These are phyloP conservation scores for Cephalotrichum gorgonifer DNA, from an alignment of 2,329 filamentous ascomycete species.

Conservation along the genomic window DNA sequence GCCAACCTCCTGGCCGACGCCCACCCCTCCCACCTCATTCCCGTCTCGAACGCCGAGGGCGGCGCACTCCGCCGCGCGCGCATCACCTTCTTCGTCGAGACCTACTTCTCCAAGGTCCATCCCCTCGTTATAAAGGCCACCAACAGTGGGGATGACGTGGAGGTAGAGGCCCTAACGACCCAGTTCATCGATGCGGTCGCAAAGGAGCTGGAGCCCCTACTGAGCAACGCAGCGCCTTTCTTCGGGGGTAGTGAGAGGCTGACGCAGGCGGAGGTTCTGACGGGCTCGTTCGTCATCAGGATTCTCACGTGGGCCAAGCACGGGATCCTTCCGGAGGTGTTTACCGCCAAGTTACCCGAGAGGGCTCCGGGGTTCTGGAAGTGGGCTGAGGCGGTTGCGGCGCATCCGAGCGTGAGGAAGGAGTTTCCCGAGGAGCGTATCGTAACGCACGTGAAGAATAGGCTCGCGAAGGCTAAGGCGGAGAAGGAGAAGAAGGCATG, in stretches of 20 bases:
- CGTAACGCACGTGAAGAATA: constrained; percentile 7
- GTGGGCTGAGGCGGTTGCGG: constrained; percentile 52
- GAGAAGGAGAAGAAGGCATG: not conserved
- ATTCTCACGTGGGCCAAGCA: constrained; percentile 43
- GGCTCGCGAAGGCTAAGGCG: not conserved
- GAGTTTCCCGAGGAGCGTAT: constrained; percentile 1
- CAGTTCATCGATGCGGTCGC: constrained; percentile 44
- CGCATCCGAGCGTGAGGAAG: constrained; percentile 51
- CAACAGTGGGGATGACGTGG: constrained; percentile 35
- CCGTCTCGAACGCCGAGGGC: constrained; percentile 37
- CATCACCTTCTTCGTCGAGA: constrained; percentile 62
- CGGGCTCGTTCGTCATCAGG: constrained; percentile 58
- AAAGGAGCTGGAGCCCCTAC: constrained; percentile 65
- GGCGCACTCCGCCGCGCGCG: constrained; percentile 53
- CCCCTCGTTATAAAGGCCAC: constrained; percentile 33
- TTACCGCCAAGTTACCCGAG: constrained; percentile 35
- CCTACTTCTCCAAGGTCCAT: constrained; percentile 54
- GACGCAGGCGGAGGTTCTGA: constrained; percentile 62
- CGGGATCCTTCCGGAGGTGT: constrained; percentile 37
- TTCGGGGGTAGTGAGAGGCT: constrained; percentile 54
- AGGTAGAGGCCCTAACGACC: constrained; percentile 34
- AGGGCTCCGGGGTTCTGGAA: constrained; percentile 56
- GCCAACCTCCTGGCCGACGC: constrained; percentile 60
- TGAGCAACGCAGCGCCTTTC: constrained; percentile 46
- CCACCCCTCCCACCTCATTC: constrained; percentile 57